Conservation (phyloP, 208 protist species). For the Eutreptiella sp. region DNA sequence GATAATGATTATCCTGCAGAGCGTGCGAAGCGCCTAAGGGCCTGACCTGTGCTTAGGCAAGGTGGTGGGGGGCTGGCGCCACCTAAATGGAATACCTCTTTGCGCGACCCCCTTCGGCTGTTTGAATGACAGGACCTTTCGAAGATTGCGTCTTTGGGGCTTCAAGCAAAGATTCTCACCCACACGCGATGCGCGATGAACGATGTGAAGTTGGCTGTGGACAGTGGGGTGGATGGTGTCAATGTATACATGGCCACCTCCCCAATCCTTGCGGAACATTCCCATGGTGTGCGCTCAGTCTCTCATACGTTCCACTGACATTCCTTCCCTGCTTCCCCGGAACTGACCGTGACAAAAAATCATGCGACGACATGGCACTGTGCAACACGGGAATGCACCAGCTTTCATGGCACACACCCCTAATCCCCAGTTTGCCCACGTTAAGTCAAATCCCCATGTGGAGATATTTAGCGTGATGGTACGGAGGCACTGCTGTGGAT, state of each 20-base stretch:
- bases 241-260: slow-evolving; percentile 37
- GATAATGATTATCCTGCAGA: no score
- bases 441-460: no score
- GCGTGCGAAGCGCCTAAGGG: no score
- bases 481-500: no score
- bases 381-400: slow-evolving; percentile 24
- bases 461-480: no score
- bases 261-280: slow-evolving; percentile 18
- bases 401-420: not conserved
- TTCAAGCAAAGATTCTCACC: slow-evolving; percentile 36
- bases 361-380: slow-evolving; percentile 36
- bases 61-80: no score
- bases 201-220: slow-evolving; percentile 31
- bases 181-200: slow-evolving; percentile 32
- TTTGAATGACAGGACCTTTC: not conserved
- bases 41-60: no score
- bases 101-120: no score
- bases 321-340: not conserved
- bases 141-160: not conserved
- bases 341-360: slow-evolving; percentile 46
- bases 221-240: slow-evolving; percentile 24
- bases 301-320: not conserved
- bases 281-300: not conserved
- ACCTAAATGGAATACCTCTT: no score
- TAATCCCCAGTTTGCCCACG: no score